These are phyloP conservation scores for Pseudocercospora macadamiae DNA, from an alignment of 2,329 filamentous ascomycete species.

Conservation along the genomic window DNA sequence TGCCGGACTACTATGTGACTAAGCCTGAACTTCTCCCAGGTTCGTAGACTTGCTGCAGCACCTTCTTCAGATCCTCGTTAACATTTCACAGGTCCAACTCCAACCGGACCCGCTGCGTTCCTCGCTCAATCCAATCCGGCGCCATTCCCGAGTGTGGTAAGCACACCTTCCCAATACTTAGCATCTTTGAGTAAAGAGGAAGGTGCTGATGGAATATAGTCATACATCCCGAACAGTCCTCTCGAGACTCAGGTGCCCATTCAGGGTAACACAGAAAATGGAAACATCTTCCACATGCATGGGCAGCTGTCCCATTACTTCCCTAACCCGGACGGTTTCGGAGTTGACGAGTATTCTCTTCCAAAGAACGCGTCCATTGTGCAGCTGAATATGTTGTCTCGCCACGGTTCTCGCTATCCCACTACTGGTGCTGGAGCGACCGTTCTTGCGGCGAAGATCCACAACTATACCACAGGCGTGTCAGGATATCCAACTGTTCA, in stretches of 20 bases:
- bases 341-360: slow-evolving; percentile 71
- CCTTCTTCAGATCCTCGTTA: background rate
- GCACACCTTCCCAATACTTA: background rate
- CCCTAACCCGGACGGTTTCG: slow-evolving; percentile 69
- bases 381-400: slow-evolving; percentile 72
- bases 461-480: slow-evolving; percentile 49
- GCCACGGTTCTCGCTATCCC: slow-evolving; percentile 75
- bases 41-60: slow-evolving; percentile 25
- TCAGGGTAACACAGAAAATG: slow-evolving; percentile 56
- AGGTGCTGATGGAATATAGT: slow-evolving; percentile 30
- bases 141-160: slow-evolving; percentile 56
- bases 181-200: background rate
- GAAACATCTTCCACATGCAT: slow-evolving; percentile 72
- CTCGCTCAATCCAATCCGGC: slow-evolving; percentile 71
- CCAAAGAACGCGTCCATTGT: slow-evolving; percentile 69
- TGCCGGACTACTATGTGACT: slow-evolving; percentile 68
- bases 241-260: slow-evolving; percentile 73
- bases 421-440: slow-evolving; percentile 62
- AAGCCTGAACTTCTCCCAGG: slow-evolving; percentile 57
- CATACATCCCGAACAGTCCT: slow-evolving; percentile 70
- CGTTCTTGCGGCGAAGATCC: slow-evolving; percentile 60
- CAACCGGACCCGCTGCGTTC: slow-evolving; percentile 71
- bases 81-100: slow-evolving; percentile 60
- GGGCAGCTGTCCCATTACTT: slow-evolving; percentile 72
- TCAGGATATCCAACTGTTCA: slow-evolving; percentile 44